Base-by-base conservation (phyloP, 2,329 filamentous ascomycete genomes). In the Ophiostoma montium region DNA sequence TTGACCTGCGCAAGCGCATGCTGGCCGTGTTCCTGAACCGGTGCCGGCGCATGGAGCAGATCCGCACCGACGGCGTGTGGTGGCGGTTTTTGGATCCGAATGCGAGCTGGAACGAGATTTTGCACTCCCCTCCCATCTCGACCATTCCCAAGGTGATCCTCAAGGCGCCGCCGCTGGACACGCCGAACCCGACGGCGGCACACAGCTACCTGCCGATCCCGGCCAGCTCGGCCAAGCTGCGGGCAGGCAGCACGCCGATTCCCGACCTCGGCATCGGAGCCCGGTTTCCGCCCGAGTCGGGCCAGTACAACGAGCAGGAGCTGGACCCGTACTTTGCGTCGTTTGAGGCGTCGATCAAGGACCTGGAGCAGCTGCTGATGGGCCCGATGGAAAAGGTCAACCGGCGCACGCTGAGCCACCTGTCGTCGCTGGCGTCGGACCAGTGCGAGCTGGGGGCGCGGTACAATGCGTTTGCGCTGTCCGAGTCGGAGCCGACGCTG, bases 11-110 rank as follows among this genome's bases (percentile, higher is more conserved):
- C 52, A 96, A 96, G 70, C 85, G 92, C 59, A 98, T 98, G 92
- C 66, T 98, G 48, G 84, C 85, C 5, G 92, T 96, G 0, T 98
- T 98, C 59, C 65, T 98, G 46, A 98, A 98, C 60, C 76, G 92
- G 45, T 98, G 92, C 65, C 78, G 89, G 55, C 79, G 80, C 54
- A 96, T 96, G 90, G 85, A 90, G 58, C 82, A 90, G 51, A 82
- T 98, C 27, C 76, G 87, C 48, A 85, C 88, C 52, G 92, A 98
- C 61, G 90, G 90, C 3, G 89, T 98, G 23, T 95, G 89, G 80
- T 95, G 90, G 89, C 83, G 88, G 57, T 98, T 98, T 61, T 73
- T 98, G 32, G 92, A 98, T 62, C 92, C 94, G 11, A 96, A 98
- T 63, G 89, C 90, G 21, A 96, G 92, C 76, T 98, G 92, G 89